Evolutionary conservation across 306 rosid genomes (phyloP).

Genomic region (Potentilla sterilis): DNA sequence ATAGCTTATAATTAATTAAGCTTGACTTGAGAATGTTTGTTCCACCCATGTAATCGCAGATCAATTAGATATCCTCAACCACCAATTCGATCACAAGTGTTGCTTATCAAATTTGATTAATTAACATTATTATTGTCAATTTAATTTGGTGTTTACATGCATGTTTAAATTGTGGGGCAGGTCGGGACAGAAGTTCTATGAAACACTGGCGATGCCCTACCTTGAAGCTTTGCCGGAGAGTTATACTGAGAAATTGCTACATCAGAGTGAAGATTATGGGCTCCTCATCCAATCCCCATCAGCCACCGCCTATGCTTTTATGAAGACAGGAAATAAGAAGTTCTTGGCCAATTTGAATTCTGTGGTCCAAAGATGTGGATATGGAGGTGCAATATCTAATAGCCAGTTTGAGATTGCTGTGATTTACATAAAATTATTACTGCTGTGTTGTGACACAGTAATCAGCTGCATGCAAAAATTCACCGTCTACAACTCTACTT

Average conservation of each 20-base stretch:
- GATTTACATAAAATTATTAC: no score
- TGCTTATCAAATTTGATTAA: background rate
- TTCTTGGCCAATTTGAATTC: constrained; percentile 5
- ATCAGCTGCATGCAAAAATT: no score
- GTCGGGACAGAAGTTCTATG: background rate
- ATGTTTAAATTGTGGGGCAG: background rate
- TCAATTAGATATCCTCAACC: no score
- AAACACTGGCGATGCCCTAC: background rate
- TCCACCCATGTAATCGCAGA: no score
- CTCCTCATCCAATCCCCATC: constrained; percentile 10
- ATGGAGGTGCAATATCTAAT: background rate
- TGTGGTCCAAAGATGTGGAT: background rate
- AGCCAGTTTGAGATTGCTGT: no score
- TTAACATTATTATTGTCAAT: background rate
- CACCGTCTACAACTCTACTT: no score
- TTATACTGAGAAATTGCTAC: background rate
- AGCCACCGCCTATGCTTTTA: constrained; percentile 19
- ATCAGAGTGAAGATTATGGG: constrained; percentile 1
- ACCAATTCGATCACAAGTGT: no score
- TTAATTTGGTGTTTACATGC: background rate
- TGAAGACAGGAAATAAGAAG: constrained; percentile 5
- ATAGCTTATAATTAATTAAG: no score
- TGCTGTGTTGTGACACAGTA: no score
- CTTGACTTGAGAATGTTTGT: no score
- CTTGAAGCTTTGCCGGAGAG: constrained; percentile 11